These are phyloP conservation scores for Cruciata laevipes DNA, from an alignment of 257 asterid genomes.

Conservation along the genomic window DNA sequence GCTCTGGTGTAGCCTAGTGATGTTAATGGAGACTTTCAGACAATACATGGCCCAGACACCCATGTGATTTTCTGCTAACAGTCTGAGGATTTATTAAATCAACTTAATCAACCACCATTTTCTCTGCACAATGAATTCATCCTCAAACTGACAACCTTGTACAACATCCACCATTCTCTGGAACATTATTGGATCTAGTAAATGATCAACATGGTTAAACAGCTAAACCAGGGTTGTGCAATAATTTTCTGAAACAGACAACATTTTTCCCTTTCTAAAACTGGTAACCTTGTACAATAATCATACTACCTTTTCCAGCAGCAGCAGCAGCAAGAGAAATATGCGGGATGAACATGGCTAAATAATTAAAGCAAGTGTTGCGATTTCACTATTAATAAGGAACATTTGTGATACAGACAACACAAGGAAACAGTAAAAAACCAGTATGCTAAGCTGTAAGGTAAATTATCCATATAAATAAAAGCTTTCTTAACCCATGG, in stretches of 20 bases:
- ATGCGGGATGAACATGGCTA: too few relatives aligned
- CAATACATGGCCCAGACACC: slow-evolving; percentile 11
- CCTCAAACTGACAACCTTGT: background rate
- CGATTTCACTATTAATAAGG: too few relatives aligned
- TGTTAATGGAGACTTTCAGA: background rate
- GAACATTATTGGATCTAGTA: background rate
- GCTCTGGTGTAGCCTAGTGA: background rate
- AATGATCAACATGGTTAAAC: too few relatives aligned
- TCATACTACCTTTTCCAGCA: too few relatives aligned
- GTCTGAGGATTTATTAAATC: background rate
- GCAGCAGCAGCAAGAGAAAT: too few relatives aligned
- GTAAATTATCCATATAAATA: slow-evolving; percentile 9
- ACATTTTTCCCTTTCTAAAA: too few relatives aligned
- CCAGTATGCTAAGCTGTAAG: background rate
- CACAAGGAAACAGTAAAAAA: background rate
- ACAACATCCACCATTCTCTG: background rate
- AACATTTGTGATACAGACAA: background rate
- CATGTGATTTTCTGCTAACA: slow-evolving; percentile 13
- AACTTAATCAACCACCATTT: background rate
- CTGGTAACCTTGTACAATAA: too few relatives aligned
- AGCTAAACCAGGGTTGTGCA: too few relatives aligned
- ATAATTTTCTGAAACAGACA: too few relatives aligned
- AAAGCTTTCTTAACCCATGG: slow-evolving; percentile 11
- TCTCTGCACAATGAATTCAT: background rate
- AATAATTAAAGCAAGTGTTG: too few relatives aligned